Evolutionary conservation across 2,329 filamentous ascomycete species (phyloP), one percentile per base, ranked within the genome.

Genomic region (Pseudogymnoascus sp.): DNA sequence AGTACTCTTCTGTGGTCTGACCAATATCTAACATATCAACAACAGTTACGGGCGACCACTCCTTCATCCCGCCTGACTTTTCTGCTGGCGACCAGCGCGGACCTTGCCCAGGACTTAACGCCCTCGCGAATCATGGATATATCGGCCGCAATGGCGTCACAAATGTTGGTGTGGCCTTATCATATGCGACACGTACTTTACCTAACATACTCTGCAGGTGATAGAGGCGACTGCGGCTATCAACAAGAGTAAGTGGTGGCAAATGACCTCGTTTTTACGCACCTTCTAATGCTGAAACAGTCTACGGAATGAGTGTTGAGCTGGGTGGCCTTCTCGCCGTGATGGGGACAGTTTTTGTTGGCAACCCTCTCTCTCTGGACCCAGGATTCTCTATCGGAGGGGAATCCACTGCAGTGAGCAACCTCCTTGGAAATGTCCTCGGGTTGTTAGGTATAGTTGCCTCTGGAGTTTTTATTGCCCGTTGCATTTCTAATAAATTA

Each of bases 361-460:
- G 78, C 2, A 74, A 79, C 60, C 75, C 74, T 13, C 63, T 80
- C 1, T 78, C 78, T 0, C 62, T 79, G 2, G 68, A 75, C 58
- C 77, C 77, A 4, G 73, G 76, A 7, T 78, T 78, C 65, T 79
- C 77, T 1, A 79, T 79, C 44, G 77, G 75, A 13, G 75, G 74
- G 1, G 25, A 62, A 10, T 33, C 62, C 8, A 42, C 15, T 21
- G 29, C 21, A 35, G 21, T 41, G 17, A 31, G 63, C 29, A 66
- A 63, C 42, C 36, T 65, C 5, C 60, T 66, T 36, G 59, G 55
- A 2, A 66, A 66, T 55, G 27, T 55, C 5, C 48, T 55, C 17
- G 48, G 48, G 9, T 55, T 58, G 21, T 15, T 55, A 55, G 48
- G 48, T 55, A 55, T 33, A 55, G 27, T 55, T 33, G 5, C 5